Evolutionary conservation across 108 stramenopile genomes (phyloP).

Genomic region (Skeletonema menzelii): DNA sequence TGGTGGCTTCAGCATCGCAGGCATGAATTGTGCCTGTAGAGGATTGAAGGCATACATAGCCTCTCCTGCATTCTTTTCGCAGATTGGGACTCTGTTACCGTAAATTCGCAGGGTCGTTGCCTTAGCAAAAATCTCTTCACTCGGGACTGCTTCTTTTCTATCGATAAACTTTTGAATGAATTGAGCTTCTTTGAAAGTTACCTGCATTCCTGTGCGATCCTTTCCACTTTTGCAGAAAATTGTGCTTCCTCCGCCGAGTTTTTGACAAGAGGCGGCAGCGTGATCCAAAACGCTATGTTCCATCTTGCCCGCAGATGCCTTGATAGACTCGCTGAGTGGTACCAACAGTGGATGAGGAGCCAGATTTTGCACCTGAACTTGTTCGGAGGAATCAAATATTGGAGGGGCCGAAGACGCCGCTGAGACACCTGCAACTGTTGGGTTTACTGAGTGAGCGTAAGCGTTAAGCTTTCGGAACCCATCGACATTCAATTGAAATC

Average conservation of each 20-base stretch:
- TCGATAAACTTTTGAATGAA: slow-evolving; percentile 61
- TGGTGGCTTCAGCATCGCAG: slow-evolving; percentile 75
- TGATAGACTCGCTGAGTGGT: slow-evolving; percentile 64
- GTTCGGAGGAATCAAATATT: slow-evolving; percentile 27
- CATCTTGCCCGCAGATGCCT: slow-evolving; percentile 77
- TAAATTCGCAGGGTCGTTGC: slow-evolving; percentile 81
- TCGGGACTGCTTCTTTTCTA: slow-evolving; percentile 16
- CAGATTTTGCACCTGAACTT: slow-evolving; percentile 27
- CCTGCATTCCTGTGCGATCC: slow-evolving; percentile 94
- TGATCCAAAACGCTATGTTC: slow-evolving; percentile 85
- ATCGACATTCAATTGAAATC: slow-evolving; percentile 80
- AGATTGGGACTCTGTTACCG: slow-evolving; percentile 85
- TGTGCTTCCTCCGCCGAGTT: slow-evolving; percentile 75
- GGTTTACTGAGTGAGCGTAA: slow-evolving; percentile 74
- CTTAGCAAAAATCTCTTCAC: slow-evolving; percentile 38
- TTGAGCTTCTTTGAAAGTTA: slow-evolving; percentile 88
- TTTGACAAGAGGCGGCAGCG: slow-evolving; percentile 69
- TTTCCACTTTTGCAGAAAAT: slow-evolving; percentile 94
- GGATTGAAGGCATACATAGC: slow-evolving; percentile 90
- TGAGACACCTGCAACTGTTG: slow-evolving; percentile 27
- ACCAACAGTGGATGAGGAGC: slow-evolving; percentile 72
- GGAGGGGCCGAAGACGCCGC: slow-evolving; percentile 15
- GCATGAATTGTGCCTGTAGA: slow-evolving; percentile 91
- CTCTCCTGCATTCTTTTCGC: slow-evolving; percentile 93
- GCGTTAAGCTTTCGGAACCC: slow-evolving; percentile 85